Conservation (phyloP, 108 stramenopile genomes). For the Cyclostephanos tholiformis region DNA sequence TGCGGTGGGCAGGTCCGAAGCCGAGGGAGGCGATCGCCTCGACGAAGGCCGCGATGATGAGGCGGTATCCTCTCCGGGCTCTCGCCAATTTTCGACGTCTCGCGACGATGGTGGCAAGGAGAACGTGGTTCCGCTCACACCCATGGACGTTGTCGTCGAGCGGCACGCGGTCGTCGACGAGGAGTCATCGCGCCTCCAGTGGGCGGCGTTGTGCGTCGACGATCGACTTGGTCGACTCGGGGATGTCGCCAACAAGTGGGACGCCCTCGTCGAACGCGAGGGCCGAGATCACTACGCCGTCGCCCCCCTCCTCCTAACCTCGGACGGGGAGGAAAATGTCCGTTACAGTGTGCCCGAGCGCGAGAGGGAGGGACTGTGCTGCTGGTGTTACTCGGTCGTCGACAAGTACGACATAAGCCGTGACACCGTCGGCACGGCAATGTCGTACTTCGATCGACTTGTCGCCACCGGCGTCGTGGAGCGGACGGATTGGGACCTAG, state of each 20-base stretch:
- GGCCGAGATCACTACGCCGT: slow-evolving; percentile 5
- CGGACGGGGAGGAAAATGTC: too few species aligned
- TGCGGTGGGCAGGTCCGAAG: too few species aligned
- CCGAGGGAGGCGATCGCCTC: too few species aligned
- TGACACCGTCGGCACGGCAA: slow-evolving; percentile 5
- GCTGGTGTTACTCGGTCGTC: not conserved
- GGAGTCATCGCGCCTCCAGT: too few species aligned
- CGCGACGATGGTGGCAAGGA: too few species aligned
- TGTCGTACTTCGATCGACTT: slow-evolving; percentile 10
- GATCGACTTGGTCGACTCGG: not conserved
- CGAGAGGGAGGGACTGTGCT: not conserved
- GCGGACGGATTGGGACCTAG: not conserved
- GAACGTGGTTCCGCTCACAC: too few species aligned
- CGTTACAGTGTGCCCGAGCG: too few species aligned
- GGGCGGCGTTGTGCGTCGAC: not conserved
- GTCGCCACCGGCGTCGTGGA: slow-evolving; percentile 6
- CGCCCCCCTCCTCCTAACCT: not conserved
- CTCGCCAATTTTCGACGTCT: too few species aligned
- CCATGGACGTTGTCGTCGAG: too few species aligned
- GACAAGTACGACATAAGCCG: slow-evolving; percentile 9
- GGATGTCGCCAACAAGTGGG: not conserved
- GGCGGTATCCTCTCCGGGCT: too few species aligned
- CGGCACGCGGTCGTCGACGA: too few species aligned
- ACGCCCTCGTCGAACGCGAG: slow-evolving; percentile 24
- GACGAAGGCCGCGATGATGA: too few species aligned